A percentile compares a stretch with the other conserved stretches of the same genome.
Evolutionary conservation across 345 rosid genomes (phyloP).

Genomic region (Ceriops zippeliana): DNA sequence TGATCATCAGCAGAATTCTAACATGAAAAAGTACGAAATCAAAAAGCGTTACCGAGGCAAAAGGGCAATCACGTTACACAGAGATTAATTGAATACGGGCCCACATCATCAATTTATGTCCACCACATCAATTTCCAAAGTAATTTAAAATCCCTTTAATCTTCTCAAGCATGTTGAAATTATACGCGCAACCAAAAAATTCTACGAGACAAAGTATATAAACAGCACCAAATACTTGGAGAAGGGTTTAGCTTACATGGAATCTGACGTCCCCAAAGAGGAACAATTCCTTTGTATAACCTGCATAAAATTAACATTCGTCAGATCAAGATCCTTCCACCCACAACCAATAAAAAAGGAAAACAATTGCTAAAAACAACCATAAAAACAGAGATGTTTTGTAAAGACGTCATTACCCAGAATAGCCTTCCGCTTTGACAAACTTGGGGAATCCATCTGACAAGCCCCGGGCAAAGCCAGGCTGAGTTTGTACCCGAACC

Average conservation of each 20-base stretch:
- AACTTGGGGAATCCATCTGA: conserved; percentile 88
- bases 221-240: too few relatives aligned
- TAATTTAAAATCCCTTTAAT: too few relatives aligned
- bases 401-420: conserved; percentile 43
- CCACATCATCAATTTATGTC: too few relatives aligned
- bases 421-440: conserved; percentile 64
- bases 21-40: not conserved
- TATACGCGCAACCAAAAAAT: too few relatives aligned
- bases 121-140: too few relatives aligned
- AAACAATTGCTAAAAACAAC: not conserved
- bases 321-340: not conserved
- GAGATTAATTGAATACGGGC: too few relatives aligned
- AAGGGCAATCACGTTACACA: too few relatives aligned
- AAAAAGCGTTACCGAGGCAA: not conserved
- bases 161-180: too few relatives aligned
- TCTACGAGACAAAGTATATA: too few relatives aligned
- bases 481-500: conserved; percentile 94
- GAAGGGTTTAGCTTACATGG: conserved; percentile 60
- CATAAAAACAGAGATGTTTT: not conserved
- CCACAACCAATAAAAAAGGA: not conserved
- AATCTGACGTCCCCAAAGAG: conserved; percentile 98
- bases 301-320: conserved; percentile 32
- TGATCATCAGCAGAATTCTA: not conserved
- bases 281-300: conserved; percentile 79
- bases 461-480: conserved; percentile 90